Evolutionary conservation across 1,284 basidiomycete genomes (phyloP), one percentile per base, ranked within the genome.

Genomic region (Porogramme epimiltina): DNA sequence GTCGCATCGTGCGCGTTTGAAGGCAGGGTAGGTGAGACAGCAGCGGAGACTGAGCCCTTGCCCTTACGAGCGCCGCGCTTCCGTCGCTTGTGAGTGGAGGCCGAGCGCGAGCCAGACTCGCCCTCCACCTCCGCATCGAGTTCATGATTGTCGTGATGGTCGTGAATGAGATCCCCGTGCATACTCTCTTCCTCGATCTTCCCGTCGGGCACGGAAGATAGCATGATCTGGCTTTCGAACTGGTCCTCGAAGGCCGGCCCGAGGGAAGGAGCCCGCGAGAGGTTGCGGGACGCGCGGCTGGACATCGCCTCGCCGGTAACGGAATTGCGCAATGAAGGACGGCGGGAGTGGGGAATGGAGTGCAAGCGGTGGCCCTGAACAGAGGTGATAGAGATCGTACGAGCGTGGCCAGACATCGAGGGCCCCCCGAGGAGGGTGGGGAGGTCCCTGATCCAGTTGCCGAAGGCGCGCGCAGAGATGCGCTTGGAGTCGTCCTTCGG

Each of bases 381-480:
- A 16, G 82, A 82, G 54, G 72, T 78, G 16, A 83, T 68, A 24
- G 75, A 85, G 41, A 80, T 61, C 36, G 76, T 79, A 38, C 83
- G 81, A 43, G 78, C 66, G 62, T 79, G 78, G 18, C 71, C 67
- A 24, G 41, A 50, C 38, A 46, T 34, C 22, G 55, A 45, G 2
- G 59, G 49, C 5, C 45, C 46, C 15, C 56, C 80, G 49, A 94
- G 79, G 55, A 92, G 78, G 42, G 81, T 75, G 11, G 92, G 91
- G 3, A 98, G 75, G 55, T 88, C 84, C 68, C 82, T 86, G 48
- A 89, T 80, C 96, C 96, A 99, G 43, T 73, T 70, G 11, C 93
- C 95, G 63, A 99, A 92, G 54, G 93, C 93, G 44, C 78, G 78
- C 4, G 96, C 95, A 23, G 84, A 80, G 48, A 91, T 83, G 37